Evolutionary conservation across 2,329 filamentous ascomycete genomes (phyloP).

Genomic region (Penicillium sp.): DNA sequence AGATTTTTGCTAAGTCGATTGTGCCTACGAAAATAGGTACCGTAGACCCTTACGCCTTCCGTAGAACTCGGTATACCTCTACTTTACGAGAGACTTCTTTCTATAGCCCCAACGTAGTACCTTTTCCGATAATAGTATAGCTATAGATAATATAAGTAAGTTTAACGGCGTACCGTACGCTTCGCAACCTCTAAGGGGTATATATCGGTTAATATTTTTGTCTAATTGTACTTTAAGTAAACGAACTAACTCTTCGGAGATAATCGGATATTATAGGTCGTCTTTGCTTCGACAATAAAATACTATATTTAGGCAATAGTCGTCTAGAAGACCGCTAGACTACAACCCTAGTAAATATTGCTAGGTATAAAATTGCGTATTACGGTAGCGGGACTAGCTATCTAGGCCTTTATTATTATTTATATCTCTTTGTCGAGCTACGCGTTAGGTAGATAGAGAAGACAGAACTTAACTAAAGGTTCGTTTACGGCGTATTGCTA

Average conservation of each 20-base stretch:
- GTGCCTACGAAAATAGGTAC: slow-evolving; percentile 13
- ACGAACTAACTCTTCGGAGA: slow-evolving; percentile 13
- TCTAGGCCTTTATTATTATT: slow-evolving; percentile 1
- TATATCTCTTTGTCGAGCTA: slow-evolving; percentile 1
- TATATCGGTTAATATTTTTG: slow-evolving; percentile 25
- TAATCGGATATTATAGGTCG: slow-evolving; percentile 13
- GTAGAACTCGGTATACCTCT: slow-evolving; percentile 6
- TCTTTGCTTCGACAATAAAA: slow-evolving; percentile 11
- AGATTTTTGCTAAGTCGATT: slow-evolving; percentile 16
- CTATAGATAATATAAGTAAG: slow-evolving; percentile 24
- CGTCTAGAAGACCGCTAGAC: slow-evolving; percentile 17
- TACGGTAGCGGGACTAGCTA: slow-evolving; percentile 11
- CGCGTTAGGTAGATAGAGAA: slow-evolving; percentile 12
- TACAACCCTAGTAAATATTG: slow-evolving; percentile 27
- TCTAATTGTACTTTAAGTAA: slow-evolving; percentile 26
- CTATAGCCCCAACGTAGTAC: slow-evolving; percentile 20
- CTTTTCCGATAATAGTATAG: slow-evolving; percentile 30
- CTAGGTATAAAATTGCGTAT: slow-evolving; percentile 27
- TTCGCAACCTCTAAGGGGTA: slow-evolving; percentile 22
- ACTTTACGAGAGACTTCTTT: no score
- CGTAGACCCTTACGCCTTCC: slow-evolving; percentile 5
- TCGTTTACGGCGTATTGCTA: slow-evolving; percentile 18
- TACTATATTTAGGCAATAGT: slow-evolving; percentile 25
- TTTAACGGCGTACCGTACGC: slow-evolving; percentile 28
- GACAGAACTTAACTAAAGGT: slow-evolving; percentile 22